Evolutionary conservation across 202 grass and related monocot species (phyloP).

Genomic region (Eragrostis tef): DNA sequence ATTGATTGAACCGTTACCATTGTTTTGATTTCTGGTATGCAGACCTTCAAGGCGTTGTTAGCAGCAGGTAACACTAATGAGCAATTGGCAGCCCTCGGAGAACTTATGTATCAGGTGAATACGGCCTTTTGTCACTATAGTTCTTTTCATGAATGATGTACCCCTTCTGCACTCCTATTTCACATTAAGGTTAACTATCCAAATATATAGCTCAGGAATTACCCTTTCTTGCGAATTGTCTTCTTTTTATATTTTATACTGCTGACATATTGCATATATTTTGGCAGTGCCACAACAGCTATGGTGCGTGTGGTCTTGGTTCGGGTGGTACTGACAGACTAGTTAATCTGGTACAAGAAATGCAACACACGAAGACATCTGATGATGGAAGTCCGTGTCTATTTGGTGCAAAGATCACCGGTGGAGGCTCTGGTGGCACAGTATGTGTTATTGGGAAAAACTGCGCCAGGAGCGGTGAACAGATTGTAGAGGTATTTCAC

Average conservation of each 20-base stretch:
- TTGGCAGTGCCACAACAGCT: constrained; percentile 89
- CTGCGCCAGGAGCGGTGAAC: constrained; percentile 56
- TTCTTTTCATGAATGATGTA: neutral
- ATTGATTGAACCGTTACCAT: constrained; percentile 16
- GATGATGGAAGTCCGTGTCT: constrained; percentile 33
- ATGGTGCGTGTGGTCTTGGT: constrained; percentile 81
- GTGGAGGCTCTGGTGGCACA: constrained; percentile 65
- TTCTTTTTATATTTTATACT: neutral
- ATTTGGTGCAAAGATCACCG: constrained; percentile 77
- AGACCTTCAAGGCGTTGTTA: constrained; percentile 85
- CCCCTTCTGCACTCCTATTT: neutral
- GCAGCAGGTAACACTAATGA: constrained; percentile 69
- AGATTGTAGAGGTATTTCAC: constrained; percentile 65
- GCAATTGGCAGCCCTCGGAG: constrained; percentile 75
- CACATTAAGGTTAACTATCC: neutral
- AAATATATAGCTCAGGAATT: neutral
- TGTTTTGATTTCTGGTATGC: constrained; percentile 33
- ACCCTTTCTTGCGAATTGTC: neutral
- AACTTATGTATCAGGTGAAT: constrained; percentile 97
- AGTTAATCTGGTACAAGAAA: constrained; percentile 73
- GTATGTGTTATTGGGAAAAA: constrained; percentile 66
- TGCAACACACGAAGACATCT: constrained; percentile 54
- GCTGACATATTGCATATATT: constrained; percentile 29
- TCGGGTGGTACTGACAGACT: constrained; percentile 74
- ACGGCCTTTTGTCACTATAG: constrained; percentile 6